A percentile compares a stretch with the other conserved stretches of the same genome.
phyloP scores from a whole-genome alignment of 768 basidiomycete species.

The Gautieria morchelliformis region DNA sequence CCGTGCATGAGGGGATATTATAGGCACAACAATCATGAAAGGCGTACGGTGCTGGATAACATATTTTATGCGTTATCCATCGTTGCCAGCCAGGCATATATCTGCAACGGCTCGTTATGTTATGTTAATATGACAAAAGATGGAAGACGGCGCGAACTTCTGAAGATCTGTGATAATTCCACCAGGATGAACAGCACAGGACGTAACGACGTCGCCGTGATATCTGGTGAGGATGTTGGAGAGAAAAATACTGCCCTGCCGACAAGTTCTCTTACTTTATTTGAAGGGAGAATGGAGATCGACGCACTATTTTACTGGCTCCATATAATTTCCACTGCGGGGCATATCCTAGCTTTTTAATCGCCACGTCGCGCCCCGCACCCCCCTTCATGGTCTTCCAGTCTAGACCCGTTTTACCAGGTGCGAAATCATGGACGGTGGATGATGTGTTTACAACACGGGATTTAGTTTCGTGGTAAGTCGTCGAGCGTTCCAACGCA shows the following conservation, averaged over 20 bases:
- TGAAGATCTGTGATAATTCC: slow-evolving; percentile 21
- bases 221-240: slow-evolving; percentile 29
- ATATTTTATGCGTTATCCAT: not conserved
- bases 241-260: slow-evolving; percentile 31
- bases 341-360: not conserved
- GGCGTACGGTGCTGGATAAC: not conserved
- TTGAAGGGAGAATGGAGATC: not conserved
- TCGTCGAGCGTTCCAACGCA: slow-evolving; percentile 24
- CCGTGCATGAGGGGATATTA: not conserved
- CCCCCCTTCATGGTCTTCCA: slow-evolving; percentile 33
- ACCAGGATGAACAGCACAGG: slow-evolving; percentile 37
- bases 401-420: slow-evolving; percentile 16
- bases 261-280: not conserved
- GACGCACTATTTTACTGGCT: slow-evolving; percentile 15
- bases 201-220: slow-evolving; percentile 31
- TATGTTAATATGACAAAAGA: not conserved
- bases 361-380: slow-evolving; percentile 19
- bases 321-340: slow-evolving; percentile 4
- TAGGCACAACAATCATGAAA: not conserved
- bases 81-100: slow-evolving; percentile 9
- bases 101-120: not conserved
- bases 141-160: not conserved
- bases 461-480: slow-evolving; percentile 23
- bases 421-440: slow-evolving; percentile 12
- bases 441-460: slow-evolving; percentile 38